Evolutionary conservation across 257 asterid species (phyloP), one percentile per base, ranked within the genome.

Genomic region (Gardenia jasminoides): DNA sequence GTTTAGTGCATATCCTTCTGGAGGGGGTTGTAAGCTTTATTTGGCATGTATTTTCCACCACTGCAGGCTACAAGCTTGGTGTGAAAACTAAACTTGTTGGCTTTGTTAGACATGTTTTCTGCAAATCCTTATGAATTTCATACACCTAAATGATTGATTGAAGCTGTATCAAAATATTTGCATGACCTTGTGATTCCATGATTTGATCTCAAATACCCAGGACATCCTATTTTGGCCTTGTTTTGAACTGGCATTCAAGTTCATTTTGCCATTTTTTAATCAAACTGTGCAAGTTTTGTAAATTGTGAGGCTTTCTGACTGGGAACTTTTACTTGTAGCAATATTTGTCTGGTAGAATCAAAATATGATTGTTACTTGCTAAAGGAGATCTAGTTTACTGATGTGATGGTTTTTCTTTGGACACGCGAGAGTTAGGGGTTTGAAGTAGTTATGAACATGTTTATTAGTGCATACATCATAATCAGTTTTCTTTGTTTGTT

Each of bases 401-500:
- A 6, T 50, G 22, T 26, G 33, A 28, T 48, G 13, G 43, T 52
- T 47, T 36, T n/a, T 72, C 52, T 43, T 47, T 30, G 28, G 20
- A 15, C 30, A 17, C 64, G 5, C 28, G 48, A 26, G 13, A 10
- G 62, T 43, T 28, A 28, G 26, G 28, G 41, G 46, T 64, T 20
- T 44, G 74, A 43, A 50, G 59, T 48, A 24, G 66, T 9, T 8
- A 10, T n/a, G 30, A 0, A 15, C 76, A 72, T 46, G 22, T 43
- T 43, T 58, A 43, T 58, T 24, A 62, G 2, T 26, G 30, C 20
- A 64, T 70, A 36, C n/a, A 67, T 22, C 52, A 68, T 47, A 47
- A 58, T 22, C 15, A 41, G 50, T 65, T 70, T 65, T 52, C 66
- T 56, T 69, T 67, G 36, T 81, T 24, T 75, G 80, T 72, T 74